A percentile compares a stretch with the other conserved stretches of the same genome.
Conservation (phyloP, 495 filamentous ascomycete genomes). For the Cercophora newfieldiana region DNA sequence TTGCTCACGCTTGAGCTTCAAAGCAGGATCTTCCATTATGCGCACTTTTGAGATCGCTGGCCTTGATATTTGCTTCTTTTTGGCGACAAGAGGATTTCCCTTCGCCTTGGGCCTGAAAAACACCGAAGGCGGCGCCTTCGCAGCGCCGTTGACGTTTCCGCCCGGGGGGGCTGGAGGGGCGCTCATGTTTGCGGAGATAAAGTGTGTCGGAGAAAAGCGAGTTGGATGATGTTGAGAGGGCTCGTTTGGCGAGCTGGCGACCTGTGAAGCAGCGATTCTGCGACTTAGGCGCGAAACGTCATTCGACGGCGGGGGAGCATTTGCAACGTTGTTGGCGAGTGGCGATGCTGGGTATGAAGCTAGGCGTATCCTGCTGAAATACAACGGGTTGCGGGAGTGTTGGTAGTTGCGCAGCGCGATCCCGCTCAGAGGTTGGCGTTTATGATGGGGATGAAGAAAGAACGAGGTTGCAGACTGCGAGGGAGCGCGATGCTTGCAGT, state of each 20-base stretch:
- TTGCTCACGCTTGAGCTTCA: constrained; percentile 4
- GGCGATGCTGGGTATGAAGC: not conserved
- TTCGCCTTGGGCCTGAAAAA: constrained; percentile 50
- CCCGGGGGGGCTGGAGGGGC: constrained; percentile 49
- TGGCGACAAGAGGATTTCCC: constrained; percentile 64
- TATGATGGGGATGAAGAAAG: not conserved
- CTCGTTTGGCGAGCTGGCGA: not conserved
- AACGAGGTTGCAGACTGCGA: not conserved
- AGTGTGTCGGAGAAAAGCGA: not conserved
- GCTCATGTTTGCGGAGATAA: constrained; percentile 49
- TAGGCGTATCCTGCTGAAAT: not conserved
- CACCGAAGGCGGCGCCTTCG: constrained; percentile 30
- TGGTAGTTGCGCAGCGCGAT: not conserved
- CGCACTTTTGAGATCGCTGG: constrained; percentile 17
- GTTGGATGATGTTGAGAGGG: not conserved
- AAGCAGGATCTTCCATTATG: not conserved
- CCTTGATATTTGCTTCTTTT: constrained; percentile 51
- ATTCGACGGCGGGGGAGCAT: not conserved
- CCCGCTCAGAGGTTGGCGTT: not conserved
- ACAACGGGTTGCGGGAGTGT: not conserved
- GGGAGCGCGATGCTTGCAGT: not conserved
- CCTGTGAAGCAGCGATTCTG: constrained; percentile 7
- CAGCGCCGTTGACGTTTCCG: constrained; percentile 36
- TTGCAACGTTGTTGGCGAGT: not conserved
- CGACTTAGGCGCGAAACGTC: not conserved